Conservation (phyloP, 495 filamentous ascomycete genomes). For the Lichenothelia convexa region DNA sequence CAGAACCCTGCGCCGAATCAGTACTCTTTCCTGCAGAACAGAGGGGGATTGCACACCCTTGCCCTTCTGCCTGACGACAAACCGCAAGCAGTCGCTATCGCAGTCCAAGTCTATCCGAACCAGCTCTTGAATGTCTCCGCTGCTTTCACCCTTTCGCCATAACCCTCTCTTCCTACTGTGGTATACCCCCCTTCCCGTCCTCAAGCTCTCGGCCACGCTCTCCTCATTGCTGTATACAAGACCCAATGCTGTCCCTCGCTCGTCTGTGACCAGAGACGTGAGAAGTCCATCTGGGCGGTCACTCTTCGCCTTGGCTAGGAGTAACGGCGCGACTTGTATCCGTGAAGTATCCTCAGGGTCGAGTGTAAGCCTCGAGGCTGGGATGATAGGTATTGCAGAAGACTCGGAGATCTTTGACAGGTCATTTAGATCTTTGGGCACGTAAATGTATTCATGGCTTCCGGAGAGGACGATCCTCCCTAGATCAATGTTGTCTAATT, state of each 20-base stretch:
- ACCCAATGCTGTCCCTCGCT: conserved; percentile 67
- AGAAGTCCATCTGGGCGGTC: conserved; percentile 72
- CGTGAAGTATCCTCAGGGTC: conserved; percentile 31
- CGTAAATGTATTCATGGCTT: no score
- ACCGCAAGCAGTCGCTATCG: conserved; percentile 79
- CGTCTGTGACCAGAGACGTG: conserved; percentile 76
- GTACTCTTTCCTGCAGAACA: conserved; percentile 4
- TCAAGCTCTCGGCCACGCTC: conserved; percentile 70
- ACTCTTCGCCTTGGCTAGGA: conserved; percentile 52
- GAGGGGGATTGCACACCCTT: conserved; percentile 26
- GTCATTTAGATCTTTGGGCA: conserved; percentile 24
- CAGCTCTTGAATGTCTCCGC: conserved; percentile 81
- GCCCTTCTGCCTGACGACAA: conserved; percentile 76
- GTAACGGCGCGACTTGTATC: conserved; percentile 47
- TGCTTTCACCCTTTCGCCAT: conserved; percentile 93
- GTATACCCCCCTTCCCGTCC: conserved; percentile 82
- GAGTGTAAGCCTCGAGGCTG: conserved; percentile 47
- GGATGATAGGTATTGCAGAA: conserved; percentile 64
- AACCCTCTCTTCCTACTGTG: conserved; percentile 85
- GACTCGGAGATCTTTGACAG: conserved; percentile 27
- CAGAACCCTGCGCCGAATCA: conserved; percentile 53
- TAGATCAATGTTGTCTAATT: conserved; percentile 36
- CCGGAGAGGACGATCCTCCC: conserved; percentile 33
- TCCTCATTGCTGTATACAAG: conserved; percentile 86
- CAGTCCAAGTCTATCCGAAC: conserved; percentile 74